Conservation (phyloP, 768 basidiomycete genomes). For the Amanita pallidorosea region DNA sequence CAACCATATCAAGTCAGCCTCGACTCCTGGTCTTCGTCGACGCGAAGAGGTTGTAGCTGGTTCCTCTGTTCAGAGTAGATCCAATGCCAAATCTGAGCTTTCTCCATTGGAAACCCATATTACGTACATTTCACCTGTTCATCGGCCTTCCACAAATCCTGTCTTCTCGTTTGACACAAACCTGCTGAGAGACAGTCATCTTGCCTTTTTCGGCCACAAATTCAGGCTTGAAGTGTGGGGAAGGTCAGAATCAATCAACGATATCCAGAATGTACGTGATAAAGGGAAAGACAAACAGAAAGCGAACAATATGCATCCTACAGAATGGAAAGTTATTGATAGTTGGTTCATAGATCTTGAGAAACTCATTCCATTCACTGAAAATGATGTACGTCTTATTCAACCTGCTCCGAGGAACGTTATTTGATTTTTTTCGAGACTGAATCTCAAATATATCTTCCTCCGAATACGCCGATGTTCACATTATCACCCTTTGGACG, state of each 20-base stretch:
- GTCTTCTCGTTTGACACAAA: slow-evolving; percentile 50
- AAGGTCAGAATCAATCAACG: slow-evolving; percentile 20
- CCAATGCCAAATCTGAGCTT: neutral
- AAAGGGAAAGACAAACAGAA: slow-evolving; percentile 31
- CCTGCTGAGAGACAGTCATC: slow-evolving; percentile 39
- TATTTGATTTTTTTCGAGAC: slow-evolving; percentile 2
- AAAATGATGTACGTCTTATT: slow-evolving; percentile 38
- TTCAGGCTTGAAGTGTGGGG: slow-evolving; percentile 55
- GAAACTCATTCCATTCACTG: slow-evolving; percentile 45
- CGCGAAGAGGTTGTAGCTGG: slow-evolving; percentile 6
- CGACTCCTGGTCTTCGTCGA: slow-evolving; percentile 13
- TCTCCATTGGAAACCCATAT: slow-evolving; percentile 7
- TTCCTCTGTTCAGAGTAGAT: slow-evolving; percentile 2
- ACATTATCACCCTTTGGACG: slow-evolving; percentile 51
- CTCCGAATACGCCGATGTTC: slow-evolving; percentile 67
- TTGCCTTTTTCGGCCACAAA: slow-evolving; percentile 34
- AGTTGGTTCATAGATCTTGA: slow-evolving; percentile 56
- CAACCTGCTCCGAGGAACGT: neutral
- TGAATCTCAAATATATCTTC: slow-evolving; percentile 27
- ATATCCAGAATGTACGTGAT: slow-evolving; percentile 14
- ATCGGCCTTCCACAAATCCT: slow-evolving; percentile 80
- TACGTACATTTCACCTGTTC: slow-evolving; percentile 71
- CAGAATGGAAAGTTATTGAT: slow-evolving; percentile 54
- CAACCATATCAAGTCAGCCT: slow-evolving; percentile 16
- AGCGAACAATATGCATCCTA: slow-evolving; percentile 9